These are phyloP conservation scores for Aspergillus neoniger DNA, from an alignment of 2,329 filamentous ascomycete species.

Conservation along the genomic window DNA sequence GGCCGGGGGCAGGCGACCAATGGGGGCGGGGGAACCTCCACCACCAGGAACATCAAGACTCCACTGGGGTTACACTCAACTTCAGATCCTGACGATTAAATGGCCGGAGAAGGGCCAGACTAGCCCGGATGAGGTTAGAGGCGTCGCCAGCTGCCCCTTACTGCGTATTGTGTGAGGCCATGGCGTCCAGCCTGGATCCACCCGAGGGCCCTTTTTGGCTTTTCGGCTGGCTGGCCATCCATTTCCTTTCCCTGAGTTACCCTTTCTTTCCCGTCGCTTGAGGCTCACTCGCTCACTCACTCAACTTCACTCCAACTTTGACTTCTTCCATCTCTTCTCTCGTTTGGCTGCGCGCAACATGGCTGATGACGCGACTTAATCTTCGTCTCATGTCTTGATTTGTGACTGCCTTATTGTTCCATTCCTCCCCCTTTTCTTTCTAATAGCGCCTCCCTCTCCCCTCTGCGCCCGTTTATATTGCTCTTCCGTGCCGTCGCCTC, in stretches of 20 bases:
- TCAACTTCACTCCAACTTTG: neutral
- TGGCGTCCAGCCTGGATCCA: constrained; percentile 2
- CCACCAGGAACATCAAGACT: neutral
- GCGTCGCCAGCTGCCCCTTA: constrained; percentile 7
- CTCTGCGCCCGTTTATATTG: neutral
- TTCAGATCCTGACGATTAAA: constrained; percentile 8
- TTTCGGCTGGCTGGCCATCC: neutral
- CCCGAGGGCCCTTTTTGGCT: neutral
- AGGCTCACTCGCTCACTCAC: neutral
- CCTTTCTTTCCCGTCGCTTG: constrained; percentile 2
- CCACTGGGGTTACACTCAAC: constrained; percentile 1
- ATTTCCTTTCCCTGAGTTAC: neutral
- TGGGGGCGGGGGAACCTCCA: neutral
- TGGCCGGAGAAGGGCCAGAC: neutral
- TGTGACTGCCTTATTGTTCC: neutral
- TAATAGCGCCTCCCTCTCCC: neutral
- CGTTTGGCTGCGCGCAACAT: constrained; percentile 3
- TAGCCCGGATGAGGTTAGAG: neutral
- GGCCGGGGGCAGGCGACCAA: neutral
- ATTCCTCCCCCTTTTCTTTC: neutral
- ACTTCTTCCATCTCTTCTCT: neutral
- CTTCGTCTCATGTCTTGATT: neutral
- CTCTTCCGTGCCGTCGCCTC: neutral
- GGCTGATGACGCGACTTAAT: constrained; percentile 7
- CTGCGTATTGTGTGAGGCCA: constrained; percentile 4